phyloP scores from a whole-genome alignment of 164 flowering plant genomes.

The Liquidambar formosana region DNA sequence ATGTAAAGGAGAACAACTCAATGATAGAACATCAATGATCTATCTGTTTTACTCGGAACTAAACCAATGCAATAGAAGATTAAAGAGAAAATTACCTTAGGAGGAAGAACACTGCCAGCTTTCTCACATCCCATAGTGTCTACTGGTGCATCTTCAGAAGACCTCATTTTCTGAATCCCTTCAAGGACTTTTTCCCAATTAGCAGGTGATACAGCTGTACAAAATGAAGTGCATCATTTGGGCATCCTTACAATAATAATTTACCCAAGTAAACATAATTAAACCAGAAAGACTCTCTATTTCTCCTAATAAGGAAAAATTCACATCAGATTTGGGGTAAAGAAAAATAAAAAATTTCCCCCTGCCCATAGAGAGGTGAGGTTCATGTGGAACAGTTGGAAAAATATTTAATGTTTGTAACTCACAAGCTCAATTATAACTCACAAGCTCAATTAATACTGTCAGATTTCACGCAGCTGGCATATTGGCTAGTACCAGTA shows the following conservation, averaged over 20 bases:
- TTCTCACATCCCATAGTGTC: conserved; percentile 97
- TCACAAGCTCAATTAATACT: too few species aligned
- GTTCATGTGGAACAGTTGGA: too few species aligned
- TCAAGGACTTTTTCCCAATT: conserved; percentile 88
- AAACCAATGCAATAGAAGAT: too few species aligned
- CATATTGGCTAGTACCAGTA: too few species aligned
- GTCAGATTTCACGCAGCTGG: too few species aligned
- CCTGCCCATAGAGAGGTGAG: too few species aligned
- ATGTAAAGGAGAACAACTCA: too few species aligned
- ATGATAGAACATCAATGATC: too few species aligned
- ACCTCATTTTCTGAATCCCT: conserved; percentile 83
- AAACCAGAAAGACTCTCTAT: neutral
- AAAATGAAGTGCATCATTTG: neutral
- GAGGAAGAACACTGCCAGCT: conserved; percentile 84
- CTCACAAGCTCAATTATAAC: too few species aligned
- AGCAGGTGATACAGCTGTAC: conserved; percentile 59
- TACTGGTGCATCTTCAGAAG: conserved; percentile 91
- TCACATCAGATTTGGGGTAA: too few species aligned
- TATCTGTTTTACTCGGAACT: too few species aligned
- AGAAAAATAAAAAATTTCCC: neutral
- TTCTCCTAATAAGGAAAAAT: neutral
- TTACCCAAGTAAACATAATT: neutral
- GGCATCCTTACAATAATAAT: neutral
- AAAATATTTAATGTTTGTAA: too few species aligned
- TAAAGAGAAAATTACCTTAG: conserved; percentile 56